Evolutionary conservation across 331 rosid species (phyloP).

Genomic region (Dryas integrifolia): DNA sequence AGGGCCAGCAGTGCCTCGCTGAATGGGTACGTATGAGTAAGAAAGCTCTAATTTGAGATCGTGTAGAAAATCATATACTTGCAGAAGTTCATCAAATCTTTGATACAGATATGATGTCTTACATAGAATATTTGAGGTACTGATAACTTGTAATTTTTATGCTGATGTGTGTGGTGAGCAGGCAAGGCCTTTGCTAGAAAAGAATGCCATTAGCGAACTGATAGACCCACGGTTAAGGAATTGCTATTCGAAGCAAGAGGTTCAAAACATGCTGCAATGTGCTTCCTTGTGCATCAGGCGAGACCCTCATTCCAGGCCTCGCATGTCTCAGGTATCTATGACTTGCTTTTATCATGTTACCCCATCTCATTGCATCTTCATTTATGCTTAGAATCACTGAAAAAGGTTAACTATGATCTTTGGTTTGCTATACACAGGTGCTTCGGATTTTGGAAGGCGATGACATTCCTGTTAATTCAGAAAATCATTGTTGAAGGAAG

Average conservation of each 20-base stretch:
- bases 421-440: conserved; percentile 41
- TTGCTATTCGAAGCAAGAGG: conserved; percentile 56
- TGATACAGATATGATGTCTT: no score
- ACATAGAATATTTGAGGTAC: no score
- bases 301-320: conserved; percentile 74
- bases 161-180: conserved; percentile 30
- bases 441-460: conserved; percentile 89
- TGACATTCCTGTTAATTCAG: conserved; percentile 41
- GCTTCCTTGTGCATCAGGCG: conserved; percentile 71
- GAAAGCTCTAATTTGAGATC: neutral
- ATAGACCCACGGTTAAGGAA: conserved; percentile 66
- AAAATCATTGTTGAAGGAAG: neutral
- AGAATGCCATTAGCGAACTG: conserved; percentile 48
- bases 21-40: conserved; percentile 68
- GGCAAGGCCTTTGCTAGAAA: conserved; percentile 82
- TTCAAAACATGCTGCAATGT: conserved; percentile 67
- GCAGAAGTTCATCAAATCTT: neutral
- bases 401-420: neutral
- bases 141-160: neutral
- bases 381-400: neutral
- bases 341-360: neutral
- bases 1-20: conserved; percentile 91
- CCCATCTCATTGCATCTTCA: conserved; percentile 3
- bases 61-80: neutral
- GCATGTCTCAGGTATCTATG: conserved; percentile 80